phyloP scores from a whole-genome alignment of 305 asterid genomes.

The Fraxinus floribunda region DNA sequence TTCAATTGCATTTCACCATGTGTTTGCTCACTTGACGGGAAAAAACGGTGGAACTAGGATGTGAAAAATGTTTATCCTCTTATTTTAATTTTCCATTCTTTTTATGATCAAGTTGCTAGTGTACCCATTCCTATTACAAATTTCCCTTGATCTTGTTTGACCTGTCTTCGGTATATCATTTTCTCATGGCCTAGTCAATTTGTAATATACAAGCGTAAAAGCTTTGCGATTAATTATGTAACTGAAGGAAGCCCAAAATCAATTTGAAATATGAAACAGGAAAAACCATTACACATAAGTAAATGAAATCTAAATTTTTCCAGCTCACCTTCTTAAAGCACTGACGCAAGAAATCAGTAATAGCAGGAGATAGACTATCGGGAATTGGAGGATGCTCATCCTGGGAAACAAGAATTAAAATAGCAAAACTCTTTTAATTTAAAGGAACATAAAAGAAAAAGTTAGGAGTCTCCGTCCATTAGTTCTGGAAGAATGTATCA shows the following conservation, averaged over 20 bases:
- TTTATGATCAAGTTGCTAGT: background rate
- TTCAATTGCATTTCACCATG: background rate
- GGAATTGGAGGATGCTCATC: conserved; percentile 99
- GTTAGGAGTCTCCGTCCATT: background rate
- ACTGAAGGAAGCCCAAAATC: background rate
- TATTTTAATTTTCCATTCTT: background rate
- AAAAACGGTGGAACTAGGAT: background rate
- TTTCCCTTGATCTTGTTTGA: background rate
- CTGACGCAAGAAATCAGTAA: conserved; percentile 91
- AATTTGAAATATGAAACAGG: background rate
- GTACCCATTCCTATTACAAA: background rate
- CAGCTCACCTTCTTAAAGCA: conserved; percentile 94
- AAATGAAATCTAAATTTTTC: conserved; percentile 15
- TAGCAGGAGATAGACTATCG: conserved; percentile 84
- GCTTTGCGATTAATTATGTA: background rate
- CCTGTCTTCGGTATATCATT: background rate
- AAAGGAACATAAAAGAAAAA: conserved; percentile 25
- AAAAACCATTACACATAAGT: conserved; percentile 9
- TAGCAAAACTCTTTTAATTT: conserved; percentile 21
- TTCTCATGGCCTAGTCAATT: background rate
- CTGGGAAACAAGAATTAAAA: conserved; percentile 46
- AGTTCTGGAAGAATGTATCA: background rate
- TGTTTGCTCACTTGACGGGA: background rate
- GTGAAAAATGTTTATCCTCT: background rate
- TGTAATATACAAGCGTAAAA: background rate